Conservation (phyloP, 2,329 filamentous ascomycete species). For the Trichoderma oligosporum region DNA sequence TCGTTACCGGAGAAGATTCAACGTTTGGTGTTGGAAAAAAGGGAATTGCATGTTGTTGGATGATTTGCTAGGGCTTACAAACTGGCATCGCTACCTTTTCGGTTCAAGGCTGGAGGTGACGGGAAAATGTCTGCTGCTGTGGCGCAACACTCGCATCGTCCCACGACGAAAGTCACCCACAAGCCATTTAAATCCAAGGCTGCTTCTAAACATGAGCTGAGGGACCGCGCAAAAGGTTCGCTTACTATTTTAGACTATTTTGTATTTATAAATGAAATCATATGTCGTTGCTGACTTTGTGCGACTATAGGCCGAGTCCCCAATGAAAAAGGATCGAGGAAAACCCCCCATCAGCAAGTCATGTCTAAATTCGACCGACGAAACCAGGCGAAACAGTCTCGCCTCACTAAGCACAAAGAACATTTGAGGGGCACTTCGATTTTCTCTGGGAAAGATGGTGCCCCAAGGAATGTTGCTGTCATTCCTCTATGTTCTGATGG, state of each 20-base stretch:
- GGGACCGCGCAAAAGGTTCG: constrained; percentile 78
- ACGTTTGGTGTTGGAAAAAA: background rate
- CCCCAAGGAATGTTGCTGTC: constrained; percentile 82
- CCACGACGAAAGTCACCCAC: constrained; percentile 82
- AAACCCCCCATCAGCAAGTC: constrained; percentile 90
- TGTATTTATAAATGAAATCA: background rate
- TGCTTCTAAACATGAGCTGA: constrained; percentile 80
- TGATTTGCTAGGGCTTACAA: constrained; percentile 36
- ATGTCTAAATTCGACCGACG: constrained; percentile 96
- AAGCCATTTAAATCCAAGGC: constrained; percentile 93
- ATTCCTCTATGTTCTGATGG: constrained; percentile 76
- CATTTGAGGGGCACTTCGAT: constrained; percentile 74
- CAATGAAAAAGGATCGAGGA: constrained; percentile 69
- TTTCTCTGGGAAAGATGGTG: constrained; percentile 82
- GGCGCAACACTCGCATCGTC: constrained; percentile 76
- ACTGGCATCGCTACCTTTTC: constrained; percentile 71
- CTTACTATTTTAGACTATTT: background rate
- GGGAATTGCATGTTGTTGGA: background rate
- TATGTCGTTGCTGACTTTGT: background rate
- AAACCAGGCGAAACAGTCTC: constrained; percentile 90
- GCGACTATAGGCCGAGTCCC: constrained; percentile 65
- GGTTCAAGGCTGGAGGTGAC: constrained; percentile 78
- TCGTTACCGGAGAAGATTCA: background rate
- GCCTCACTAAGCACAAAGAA: constrained; percentile 77
- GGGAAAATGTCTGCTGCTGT: constrained; percentile 71